Percentiles rank a stretch among this genome's conserved stretches.
These are phyloP conservation scores for Rhodamnia rubescens DNA, from an alignment of 345 rosid genomes.

Conservation along the genomic window DNA sequence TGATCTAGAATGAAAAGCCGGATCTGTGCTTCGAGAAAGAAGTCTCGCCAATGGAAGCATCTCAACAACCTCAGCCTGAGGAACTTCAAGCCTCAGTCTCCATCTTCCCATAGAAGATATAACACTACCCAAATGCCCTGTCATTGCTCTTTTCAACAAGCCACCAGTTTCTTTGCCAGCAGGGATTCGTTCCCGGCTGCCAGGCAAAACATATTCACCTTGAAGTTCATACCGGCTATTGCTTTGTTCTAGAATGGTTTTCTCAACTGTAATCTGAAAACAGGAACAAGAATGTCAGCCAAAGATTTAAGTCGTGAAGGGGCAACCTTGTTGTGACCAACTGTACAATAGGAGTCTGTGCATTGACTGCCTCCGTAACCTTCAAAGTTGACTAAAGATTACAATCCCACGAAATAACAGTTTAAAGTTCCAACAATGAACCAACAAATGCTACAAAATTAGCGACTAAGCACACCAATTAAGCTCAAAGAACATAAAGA, in stretches of 20 bases:
- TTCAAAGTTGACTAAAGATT: background rate
- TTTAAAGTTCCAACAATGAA: background rate
- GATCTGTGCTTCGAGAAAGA: constrained; percentile 94
- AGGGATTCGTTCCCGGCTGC: constrained; percentile 74
- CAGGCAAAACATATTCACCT: constrained; percentile 98
- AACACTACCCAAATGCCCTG: constrained; percentile 88
- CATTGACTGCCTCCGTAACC: background rate
- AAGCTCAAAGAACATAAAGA: background rate
- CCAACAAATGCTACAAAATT: background rate
- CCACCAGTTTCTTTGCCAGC: constrained; percentile 63
- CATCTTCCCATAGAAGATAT: constrained; percentile 99
- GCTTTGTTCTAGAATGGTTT: constrained; percentile 80
- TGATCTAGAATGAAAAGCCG: constrained; percentile 90
- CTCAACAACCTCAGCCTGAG: constrained; percentile 95
- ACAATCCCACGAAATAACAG: background rate
- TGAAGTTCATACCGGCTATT: constrained; percentile 96
- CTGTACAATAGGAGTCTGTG: background rate
- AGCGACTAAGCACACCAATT: background rate
- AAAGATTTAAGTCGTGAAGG: background rate
- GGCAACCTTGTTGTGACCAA: background rate
- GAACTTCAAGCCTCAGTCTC: constrained; percentile 99
- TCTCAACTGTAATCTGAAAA: constrained; percentile 78
- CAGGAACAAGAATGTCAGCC: background rate
- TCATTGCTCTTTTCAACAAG: constrained; percentile 83
- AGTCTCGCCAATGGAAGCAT: constrained; percentile 99